phyloP scores from a whole-genome alignment of 2,329 filamentous ascomycete species.

The Monilinia polystroma region DNA sequence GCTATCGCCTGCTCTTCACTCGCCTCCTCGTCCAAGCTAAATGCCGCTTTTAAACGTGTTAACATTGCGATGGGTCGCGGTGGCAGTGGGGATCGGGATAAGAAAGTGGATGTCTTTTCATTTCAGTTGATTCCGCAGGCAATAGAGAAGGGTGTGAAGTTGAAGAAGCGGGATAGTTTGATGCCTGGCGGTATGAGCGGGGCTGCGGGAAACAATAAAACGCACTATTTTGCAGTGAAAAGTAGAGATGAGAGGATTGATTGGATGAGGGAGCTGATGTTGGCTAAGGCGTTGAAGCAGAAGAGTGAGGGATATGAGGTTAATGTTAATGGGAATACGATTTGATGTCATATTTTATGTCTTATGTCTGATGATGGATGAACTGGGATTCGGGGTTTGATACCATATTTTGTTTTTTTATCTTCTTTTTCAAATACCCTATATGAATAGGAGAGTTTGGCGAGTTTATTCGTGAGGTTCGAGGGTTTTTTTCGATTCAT shows the following conservation, averaged over 20 bases:
- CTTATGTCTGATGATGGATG: neutral
- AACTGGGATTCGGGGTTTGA: conserved; percentile 7
- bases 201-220: conserved; percentile 59
- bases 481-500: neutral
- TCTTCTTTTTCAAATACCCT: conserved; percentile 1
- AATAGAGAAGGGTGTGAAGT: conserved; percentile 47
- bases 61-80: conserved; percentile 51
- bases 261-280: conserved; percentile 94
- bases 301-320: conserved; percentile 82
- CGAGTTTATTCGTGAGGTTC: neutral
- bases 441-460: neutral
- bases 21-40: conserved; percentile 72
- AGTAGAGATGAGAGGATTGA: conserved; percentile 87
- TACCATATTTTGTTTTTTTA: conserved; percentile 12
- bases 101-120: conserved; percentile 67
- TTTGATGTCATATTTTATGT: conserved; percentile 43
- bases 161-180: conserved; percentile 46
- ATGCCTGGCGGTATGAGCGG: conserved; percentile 25
- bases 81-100: conserved; percentile 52
- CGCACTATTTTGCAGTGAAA: conserved; percentile 91
- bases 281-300: conserved; percentile 81
- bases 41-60: conserved; percentile 81
- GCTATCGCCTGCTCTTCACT: conserved; percentile 80
- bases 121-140: conserved; percentile 76
- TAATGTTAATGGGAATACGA: conserved; percentile 77